Evolutionary conservation across 495 filamentous ascomycete genomes (phyloP).

Genomic region (Trichoderma virens): DNA sequence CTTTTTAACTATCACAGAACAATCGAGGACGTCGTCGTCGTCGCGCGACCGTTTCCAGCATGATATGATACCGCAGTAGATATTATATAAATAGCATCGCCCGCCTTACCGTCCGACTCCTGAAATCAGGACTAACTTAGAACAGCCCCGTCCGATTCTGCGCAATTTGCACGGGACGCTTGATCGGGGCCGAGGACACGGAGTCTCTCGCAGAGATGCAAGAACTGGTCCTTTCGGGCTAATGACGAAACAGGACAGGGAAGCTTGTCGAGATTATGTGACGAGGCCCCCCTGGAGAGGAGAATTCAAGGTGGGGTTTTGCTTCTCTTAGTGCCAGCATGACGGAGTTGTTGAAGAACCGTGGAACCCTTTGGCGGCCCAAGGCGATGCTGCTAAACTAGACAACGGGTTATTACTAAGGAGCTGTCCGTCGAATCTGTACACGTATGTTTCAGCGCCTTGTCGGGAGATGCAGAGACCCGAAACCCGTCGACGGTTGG

Average conservation of each 20-base stretch:
- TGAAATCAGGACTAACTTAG: not conserved
- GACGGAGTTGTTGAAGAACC: no score
- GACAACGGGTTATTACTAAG: no score
- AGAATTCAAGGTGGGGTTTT: not conserved
- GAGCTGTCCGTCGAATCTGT: no score
- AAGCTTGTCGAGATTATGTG: constrained; percentile 8
- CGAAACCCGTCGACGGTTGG: no score
- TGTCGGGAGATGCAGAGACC: no score
- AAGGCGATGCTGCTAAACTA: no score
- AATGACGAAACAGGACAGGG: constrained; percentile 2
- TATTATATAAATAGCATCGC: constrained; percentile 4
- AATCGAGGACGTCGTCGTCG: not conserved
- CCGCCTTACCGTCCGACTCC: not conserved
- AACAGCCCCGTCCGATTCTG: not conserved
- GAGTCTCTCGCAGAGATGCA: not conserved
- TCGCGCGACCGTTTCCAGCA: constrained; percentile 4
- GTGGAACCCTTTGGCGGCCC: no score
- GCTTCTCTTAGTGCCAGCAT: no score
- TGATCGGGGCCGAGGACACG: not conserved
- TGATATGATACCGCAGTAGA: not conserved
- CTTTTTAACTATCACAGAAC: no score
- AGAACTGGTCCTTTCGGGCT: not conserved
- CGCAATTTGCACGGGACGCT: not conserved
- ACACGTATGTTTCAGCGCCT: no score
- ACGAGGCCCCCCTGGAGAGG: constrained; percentile 1